Base-by-base conservation (phyloP, 306 rosid genomes). In the Lathyrus aphaca region DNA sequence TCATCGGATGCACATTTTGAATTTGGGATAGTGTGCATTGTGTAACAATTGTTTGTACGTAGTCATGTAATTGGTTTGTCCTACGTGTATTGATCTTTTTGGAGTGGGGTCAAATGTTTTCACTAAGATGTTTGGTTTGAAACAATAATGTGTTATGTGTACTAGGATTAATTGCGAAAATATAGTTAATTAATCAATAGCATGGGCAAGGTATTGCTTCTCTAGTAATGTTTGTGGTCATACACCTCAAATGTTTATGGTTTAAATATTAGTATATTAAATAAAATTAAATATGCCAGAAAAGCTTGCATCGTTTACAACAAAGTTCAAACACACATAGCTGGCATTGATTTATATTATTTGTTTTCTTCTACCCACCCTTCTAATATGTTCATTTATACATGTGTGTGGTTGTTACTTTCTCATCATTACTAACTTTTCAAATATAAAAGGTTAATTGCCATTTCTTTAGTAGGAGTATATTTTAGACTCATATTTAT, bases 311-410 rank as follows among this genome's bases (percentile, higher is more conserved):
- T 32, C 45, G 25, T 37, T 45, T 65, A 45, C 56, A 21, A 45
- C 19, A 42, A 64, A 64, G 51, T 45, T 65, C 43, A 65, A 45
- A 60, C 63, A 40, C 63, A 40, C 69, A 65, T 29, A 65, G 42
- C 21, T 27, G 70, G 70, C 70, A 63, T 40, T 5, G 51, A 39
- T 12, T 63, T 63, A 40, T 63, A 18, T 63, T 63, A 18, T 63
- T 63, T 63, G 68, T 63, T 63, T 63, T 40, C 68, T 63, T 63
- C 51, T 39, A 21, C 35, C 68, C 50, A 63, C 68, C 68, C 8
- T 39, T 37, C 30, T 37, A 59, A 62, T 60, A 11, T 10, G 9
- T 2, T 10, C 27, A 38, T 16, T 12, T 42, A 40, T 10, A 29
- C 51, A 63, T 5, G 11, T 61, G 66, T 38, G 5, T 17, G 48